Evolutionary conservation across 495 filamentous ascomycete genomes (phyloP), one percentile per base, ranked within the genome.

Genomic region (Neurospora sp.): DNA sequence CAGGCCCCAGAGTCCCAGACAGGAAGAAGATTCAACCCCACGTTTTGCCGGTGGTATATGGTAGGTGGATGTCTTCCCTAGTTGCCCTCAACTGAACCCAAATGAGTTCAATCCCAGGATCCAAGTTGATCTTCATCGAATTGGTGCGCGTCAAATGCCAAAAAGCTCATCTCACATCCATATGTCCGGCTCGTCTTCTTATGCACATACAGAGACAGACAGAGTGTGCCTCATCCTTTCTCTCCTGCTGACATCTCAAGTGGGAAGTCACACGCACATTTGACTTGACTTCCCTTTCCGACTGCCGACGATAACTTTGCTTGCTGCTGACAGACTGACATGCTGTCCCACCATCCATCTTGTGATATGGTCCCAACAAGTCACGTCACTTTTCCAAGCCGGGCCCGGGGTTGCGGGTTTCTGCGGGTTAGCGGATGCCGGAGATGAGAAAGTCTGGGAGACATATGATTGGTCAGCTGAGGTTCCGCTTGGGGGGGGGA

Each of bases 341-440:
- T 53, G 46, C 46, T 53, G 46, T 53, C 20, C 10, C 12, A 27
- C 46, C n/a, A 22, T 53, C 20, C 46, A 11, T 20, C 41, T n/a
- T 48, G 10, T 53, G 20, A 27, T 12, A 53, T 22, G 46, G 46
- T 10, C 46, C 20, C 46, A 53, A 53, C 10, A 53, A 53, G 46
- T 53, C 46, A 53, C 46, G 46, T 53, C 46, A 53, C 46, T 6
- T 27, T 53, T 22, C 46, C 46, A 37, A 37, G 35, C 20, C 20
- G 20, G 31, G 31, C 31, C 31, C 31, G 31, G 22, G 44, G 10
- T 12, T 31, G 27, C 12, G 70, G 75, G 42, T 74, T 65, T 68
- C 42, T 73, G 70, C 75, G 77, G 76, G 71, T 61, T 70, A 77
- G 76, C 73, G 76, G 77, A 76, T 73, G 53, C 5, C 53, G 5